phyloP scores from a whole-genome alignment of 2,329 filamentous ascomycete species.

The Cladophialophora carrionii region DNA sequence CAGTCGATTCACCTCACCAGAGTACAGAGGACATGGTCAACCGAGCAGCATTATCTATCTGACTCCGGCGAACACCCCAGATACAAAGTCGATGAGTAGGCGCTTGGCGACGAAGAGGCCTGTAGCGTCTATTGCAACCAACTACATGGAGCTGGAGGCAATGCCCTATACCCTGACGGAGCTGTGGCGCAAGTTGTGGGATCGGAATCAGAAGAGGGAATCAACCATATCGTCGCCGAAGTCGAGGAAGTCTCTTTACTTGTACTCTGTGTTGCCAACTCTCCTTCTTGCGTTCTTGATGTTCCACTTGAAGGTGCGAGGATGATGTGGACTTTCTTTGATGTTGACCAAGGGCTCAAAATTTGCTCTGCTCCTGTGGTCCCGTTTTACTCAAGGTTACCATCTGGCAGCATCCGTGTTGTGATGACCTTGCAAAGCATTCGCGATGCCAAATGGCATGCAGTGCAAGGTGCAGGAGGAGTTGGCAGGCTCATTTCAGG shows the following conservation, averaged over 20 bases:
- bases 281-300: background rate
- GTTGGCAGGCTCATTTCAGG: background rate
- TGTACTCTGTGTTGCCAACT: background rate
- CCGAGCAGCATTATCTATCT: background rate
- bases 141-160: background rate
- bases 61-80: background rate
- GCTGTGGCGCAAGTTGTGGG: background rate
- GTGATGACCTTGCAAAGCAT: background rate
- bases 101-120: background rate
- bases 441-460: background rate
- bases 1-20: background rate
- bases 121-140: background rate
- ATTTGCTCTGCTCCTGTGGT: background rate
- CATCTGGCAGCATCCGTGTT: background rate
- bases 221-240: background rate
- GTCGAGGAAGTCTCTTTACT: background rate
- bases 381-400: background rate
- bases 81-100: background rate
- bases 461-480: background rate
- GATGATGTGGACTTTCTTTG: too few species aligned
- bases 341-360: too few species aligned
- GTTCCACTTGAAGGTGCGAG: too few species aligned
- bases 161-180: background rate
- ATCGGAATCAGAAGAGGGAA: background rate
- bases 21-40: background rate